Conservation (phyloP, 2,329 filamentous ascomycete species). For the Hymenoscyphus infarciens region DNA sequence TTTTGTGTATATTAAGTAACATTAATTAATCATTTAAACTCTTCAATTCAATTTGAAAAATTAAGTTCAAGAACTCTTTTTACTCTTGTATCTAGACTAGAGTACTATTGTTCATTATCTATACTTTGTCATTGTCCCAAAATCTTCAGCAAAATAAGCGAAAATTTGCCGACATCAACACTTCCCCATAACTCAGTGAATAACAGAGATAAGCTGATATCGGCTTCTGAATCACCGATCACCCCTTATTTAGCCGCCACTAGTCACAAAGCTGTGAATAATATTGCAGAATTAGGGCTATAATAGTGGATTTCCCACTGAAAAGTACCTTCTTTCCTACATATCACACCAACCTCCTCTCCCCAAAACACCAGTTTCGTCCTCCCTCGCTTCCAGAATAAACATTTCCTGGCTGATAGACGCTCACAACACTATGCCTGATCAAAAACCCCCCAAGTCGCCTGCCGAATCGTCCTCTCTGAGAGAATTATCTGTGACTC, state of each 20-base stretch:
- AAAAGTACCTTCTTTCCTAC: too few relatives aligned
- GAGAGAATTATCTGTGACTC: too few relatives aligned
- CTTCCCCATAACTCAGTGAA: neutral
- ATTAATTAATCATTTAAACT: neutral
- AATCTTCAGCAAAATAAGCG: neutral
- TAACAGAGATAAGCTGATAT: neutral
- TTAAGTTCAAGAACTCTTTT: neutral
- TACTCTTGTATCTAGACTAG: neutral
- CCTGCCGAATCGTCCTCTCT: too few relatives aligned
- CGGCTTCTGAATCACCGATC: neutral
- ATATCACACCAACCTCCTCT: too few relatives aligned
- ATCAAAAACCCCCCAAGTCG: too few relatives aligned
- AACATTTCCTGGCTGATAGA: too few relatives aligned
- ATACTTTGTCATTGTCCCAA: neutral
- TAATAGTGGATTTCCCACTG: too few relatives aligned
- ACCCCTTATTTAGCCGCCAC: neutral
- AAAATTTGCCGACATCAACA: neutral
- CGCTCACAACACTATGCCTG: too few relatives aligned
- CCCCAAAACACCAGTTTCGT: too few relatives aligned
- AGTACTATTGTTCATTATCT: neutral
- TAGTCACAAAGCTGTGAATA: too few relatives aligned
- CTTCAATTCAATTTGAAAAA: neutral
- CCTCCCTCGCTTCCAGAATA: too few relatives aligned
- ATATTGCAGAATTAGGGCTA: too few relatives aligned
- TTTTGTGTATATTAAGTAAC: neutral